These are phyloP conservation scores for Angomonas ambiguus DNA, from an alignment of 208 protist genomes.

Conservation along the genomic window DNA sequence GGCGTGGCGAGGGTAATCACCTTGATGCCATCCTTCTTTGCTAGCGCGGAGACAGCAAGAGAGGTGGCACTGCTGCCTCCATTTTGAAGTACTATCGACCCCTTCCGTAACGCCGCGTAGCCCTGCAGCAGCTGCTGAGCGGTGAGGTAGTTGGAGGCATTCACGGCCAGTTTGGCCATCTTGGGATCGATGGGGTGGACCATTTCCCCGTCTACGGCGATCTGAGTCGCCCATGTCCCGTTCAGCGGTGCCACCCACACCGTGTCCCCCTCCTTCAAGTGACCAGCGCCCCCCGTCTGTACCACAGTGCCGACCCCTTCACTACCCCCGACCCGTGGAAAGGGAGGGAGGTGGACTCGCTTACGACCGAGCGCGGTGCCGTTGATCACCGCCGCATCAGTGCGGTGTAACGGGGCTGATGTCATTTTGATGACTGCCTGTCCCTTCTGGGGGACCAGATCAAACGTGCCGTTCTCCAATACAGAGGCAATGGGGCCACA, in stretches of 20 bases:
- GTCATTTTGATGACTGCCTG: constrained; percentile 62
- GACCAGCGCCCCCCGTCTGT: constrained; percentile 8
- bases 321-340: constrained; percentile 54
- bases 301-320: constrained; percentile 68
- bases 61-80: constrained; percentile 70
- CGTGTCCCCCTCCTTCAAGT: constrained; percentile 64
- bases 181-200: constrained; percentile 59
- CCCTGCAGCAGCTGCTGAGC: constrained; percentile 64
- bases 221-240: constrained; percentile 59
- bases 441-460: constrained; percentile 35
- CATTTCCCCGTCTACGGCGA: constrained; percentile 31
- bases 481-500: constrained; percentile 50
- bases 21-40: constrained; percentile 30
- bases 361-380: constrained; percentile 56
- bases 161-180: constrained; percentile 41
- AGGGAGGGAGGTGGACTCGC: constrained; percentile 25
- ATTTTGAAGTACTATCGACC: constrained; percentile 66
- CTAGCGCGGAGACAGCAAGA: constrained; percentile 61
- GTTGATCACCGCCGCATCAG: constrained; percentile 64
- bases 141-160: constrained; percentile 63
- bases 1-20: constrained; percentile 62
- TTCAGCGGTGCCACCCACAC: constrained; percentile 68
- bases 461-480: constrained; percentile 46
- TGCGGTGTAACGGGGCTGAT: constrained; percentile 54
- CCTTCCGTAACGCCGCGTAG: constrained; percentile 43